Evolutionary conservation across 2,329 filamentous ascomycete species (phyloP).

Genomic region (Tricladium varicosporioides): DNA sequence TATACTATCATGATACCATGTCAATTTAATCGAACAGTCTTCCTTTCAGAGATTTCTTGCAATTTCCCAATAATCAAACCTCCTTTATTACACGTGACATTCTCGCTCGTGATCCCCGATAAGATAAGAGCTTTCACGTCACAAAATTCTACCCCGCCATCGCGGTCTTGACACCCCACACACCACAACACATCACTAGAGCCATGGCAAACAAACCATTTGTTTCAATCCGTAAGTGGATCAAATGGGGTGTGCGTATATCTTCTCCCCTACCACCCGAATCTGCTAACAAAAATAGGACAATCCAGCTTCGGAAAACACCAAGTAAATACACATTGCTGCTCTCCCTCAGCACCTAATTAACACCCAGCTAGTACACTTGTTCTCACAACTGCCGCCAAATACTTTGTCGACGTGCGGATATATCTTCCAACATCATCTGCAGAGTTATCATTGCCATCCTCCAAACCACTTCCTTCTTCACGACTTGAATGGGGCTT

Average conservation of each 20-base stretch:
- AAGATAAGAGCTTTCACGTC: neutral
- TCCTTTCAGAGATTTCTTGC: neutral
- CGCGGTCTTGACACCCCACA: neutral
- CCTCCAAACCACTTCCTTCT: constrained; percentile 7
- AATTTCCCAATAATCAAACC: no score
- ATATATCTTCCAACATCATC: constrained; percentile 19
- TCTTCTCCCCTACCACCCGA: neutral
- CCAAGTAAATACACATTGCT: constrained; percentile 14
- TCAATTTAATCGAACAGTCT: neutral
- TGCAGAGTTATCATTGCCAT: constrained; percentile 3
- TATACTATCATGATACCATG: constrained; percentile 14
- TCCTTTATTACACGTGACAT: neutral
- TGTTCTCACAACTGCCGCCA: constrained; percentile 31
- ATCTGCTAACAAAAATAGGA: constrained; percentile 14
- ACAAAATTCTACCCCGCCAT: neutral
- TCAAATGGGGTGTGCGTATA: constrained; percentile 29
- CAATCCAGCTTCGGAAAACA: constrained; percentile 21
- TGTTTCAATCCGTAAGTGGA: constrained; percentile 24
- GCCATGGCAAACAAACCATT: constrained; percentile 13
- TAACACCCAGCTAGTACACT: constrained; percentile 23
- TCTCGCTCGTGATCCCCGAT: neutral
- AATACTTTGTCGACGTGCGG: constrained; percentile 33
- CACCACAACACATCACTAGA: neutral
- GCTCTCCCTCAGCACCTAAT: neutral
- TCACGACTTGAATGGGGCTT: constrained; percentile 34